Evolutionary conservation across 257 asterid species (phyloP), one percentile per base, ranked within the genome.

Genomic region (Misopates orontium): DNA sequence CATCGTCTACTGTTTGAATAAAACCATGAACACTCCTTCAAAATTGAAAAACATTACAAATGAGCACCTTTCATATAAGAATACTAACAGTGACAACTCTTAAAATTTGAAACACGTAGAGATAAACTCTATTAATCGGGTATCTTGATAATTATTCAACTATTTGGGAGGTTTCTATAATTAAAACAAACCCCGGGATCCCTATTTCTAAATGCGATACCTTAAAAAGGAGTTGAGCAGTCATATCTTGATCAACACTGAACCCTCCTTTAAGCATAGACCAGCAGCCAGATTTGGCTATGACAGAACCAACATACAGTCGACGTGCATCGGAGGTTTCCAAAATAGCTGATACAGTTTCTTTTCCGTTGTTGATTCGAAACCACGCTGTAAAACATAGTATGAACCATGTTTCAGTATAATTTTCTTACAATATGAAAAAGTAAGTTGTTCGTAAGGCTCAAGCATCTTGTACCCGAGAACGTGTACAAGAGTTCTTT

Each of bases 251-350:
- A 41, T 82, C 72, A 25, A 73, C 69, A 4, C 72, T 58, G 25
- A 84, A 74, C 19, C 90, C 90, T 61, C 90, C 90, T 73, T 84
- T 82, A 28, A 82, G 77, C 78, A 79, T 40, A 8, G 85, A 77
- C 90, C 90, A 82, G 50, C 90, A 84, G 2, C 82, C 87, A 54
- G 78, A 58, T 69, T 69, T 68, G 7, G 90, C 87, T 32, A 77
- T 36, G 4, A 79, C 87, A 14, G 85, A 77, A 19, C 90, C 90
- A 23, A 76, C 16, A 1, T 44, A 9, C 21, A 62, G 7, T 13
- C 0, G 13, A 12, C 49, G 53, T 18, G 28, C 28, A 12, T 23
- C 47, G 2, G 76, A 41, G 8, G 15, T 24, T 39, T 23, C 11
- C 24, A 75, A 8, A 25, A 40, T 72, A 57, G 80, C 90, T 12